These are phyloP conservation scores for Dentipellis fragilis DNA, from an alignment of 768 basidiomycete genomes.

Conservation along the genomic window DNA sequence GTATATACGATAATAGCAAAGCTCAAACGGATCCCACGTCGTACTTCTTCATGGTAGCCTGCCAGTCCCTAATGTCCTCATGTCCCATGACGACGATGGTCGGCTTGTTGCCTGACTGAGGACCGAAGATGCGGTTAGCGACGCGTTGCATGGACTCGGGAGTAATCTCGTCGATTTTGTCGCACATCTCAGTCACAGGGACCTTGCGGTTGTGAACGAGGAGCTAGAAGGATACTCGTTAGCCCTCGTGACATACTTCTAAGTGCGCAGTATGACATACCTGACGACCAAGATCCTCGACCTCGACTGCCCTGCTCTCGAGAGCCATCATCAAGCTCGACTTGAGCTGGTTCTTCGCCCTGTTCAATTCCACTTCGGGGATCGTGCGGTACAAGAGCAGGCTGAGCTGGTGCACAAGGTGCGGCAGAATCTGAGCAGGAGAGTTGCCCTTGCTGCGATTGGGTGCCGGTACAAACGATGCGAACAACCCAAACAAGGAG, in stretches of 20 bases:
- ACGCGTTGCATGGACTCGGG: constrained; percentile 64
- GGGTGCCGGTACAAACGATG: constrained; percentile 65
- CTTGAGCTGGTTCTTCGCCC: constrained; percentile 95
- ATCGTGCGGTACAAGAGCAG: constrained; percentile 63
- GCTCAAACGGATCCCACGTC: constrained; percentile 34
- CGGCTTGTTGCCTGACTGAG: constrained; percentile 49
- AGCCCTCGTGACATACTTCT: constrained; percentile 1
- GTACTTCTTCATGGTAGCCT: constrained; percentile 56
- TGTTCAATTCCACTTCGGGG: constrained; percentile 57
- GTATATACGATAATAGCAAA: not conserved
- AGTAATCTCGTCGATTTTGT: constrained; percentile 70
- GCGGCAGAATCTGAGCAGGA: constrained; percentile 49
- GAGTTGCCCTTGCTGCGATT: constrained; percentile 50
- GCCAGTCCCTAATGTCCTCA: constrained; percentile 64
- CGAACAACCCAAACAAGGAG: constrained; percentile 86
- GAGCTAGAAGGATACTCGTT: constrained; percentile 33
- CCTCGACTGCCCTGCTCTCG: constrained; percentile 76
- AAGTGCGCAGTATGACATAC: constrained; percentile 23
- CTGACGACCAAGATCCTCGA: constrained; percentile 89
- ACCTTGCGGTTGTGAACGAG: constrained; percentile 83
- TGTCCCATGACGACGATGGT: constrained; percentile 81
- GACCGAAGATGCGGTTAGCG: constrained; percentile 66
- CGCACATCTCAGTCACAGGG: constrained; percentile 84
- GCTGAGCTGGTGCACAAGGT: constrained; percentile 84
- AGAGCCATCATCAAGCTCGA: constrained; percentile 90